Evolutionary conservation across 768 basidiomycete genomes (phyloP).

Genomic region (Boletus speciosus): DNA sequence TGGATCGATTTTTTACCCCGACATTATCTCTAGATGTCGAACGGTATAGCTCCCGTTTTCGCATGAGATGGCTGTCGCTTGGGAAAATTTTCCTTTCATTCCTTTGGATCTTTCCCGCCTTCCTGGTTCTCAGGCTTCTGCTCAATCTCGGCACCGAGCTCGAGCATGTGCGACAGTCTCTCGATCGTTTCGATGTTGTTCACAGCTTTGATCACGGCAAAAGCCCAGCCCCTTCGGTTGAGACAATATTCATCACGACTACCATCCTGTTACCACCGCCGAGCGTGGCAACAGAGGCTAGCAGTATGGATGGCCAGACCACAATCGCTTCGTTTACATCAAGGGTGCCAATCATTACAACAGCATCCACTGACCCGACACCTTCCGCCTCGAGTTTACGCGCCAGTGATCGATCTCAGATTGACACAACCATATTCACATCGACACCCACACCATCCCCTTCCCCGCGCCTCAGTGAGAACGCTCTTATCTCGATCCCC

Average conservation of each 20-base stretch:
- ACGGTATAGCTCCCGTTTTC: constrained; percentile 3
- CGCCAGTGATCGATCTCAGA: constrained; percentile 11
- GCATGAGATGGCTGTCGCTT: constrained; percentile 9
- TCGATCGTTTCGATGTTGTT: constrained; percentile 18
- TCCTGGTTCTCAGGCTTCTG: constrained; percentile 19
- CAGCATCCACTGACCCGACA: constrained; percentile 1
- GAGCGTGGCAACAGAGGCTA: background rate
- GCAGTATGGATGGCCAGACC: constrained; percentile 1
- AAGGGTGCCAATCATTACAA: constrained; percentile 7
- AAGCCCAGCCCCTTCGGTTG: constrained; percentile 2
- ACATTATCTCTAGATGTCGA: constrained; percentile 39
- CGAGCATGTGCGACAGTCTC: constrained; percentile 22
- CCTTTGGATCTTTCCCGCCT: constrained; percentile 15
- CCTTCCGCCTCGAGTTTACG: constrained; percentile 4
- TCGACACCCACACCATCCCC: constrained; percentile 13
- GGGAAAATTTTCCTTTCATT: constrained; percentile 12
- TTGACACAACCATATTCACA: constrained; percentile 7
- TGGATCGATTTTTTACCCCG: constrained; percentile 59
- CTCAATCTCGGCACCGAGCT: constrained; percentile 28
- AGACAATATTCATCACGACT: constrained; percentile 32
- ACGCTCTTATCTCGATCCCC: constrained; percentile 19
- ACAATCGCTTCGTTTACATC: constrained; percentile 4
- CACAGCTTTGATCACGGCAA: constrained; percentile 6
- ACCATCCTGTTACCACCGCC: constrained; percentile 19
- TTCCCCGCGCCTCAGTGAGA: constrained; percentile 10